These are phyloP conservation scores for Phytophthora brassicae DNA, from an alignment of 352 stramenopile genomes.

Conservation along the genomic window DNA sequence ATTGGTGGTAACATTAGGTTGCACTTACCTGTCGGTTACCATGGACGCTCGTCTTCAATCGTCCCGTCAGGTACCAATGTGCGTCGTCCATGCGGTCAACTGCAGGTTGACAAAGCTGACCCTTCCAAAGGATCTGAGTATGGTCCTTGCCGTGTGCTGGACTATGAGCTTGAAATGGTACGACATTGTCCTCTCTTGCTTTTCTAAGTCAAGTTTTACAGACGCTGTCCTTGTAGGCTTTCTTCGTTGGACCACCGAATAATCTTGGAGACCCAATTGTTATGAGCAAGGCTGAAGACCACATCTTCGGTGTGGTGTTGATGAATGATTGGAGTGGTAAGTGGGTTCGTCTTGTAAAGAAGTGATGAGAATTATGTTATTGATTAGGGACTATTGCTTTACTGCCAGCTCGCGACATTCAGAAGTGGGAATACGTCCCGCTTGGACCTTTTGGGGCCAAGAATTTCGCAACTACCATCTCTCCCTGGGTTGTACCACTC, in stretches of 20 bases:
- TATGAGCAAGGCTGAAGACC: conserved; percentile 90
- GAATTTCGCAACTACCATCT: conserved; percentile 97
- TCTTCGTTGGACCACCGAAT: conserved; percentile 93
- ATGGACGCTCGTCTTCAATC: conserved; percentile 93
- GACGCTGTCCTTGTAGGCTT: conserved; percentile 48
- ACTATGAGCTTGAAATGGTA: conserved; percentile 97
- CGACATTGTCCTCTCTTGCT: background rate
- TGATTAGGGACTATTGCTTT: background rate
- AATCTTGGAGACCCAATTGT: conserved; percentile 85
- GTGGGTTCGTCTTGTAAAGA: background rate
- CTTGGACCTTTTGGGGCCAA: conserved; percentile 96
- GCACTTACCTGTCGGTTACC: conserved; percentile 97
- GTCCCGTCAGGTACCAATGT: conserved; percentile 84
- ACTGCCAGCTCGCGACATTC: conserved; percentile 75
- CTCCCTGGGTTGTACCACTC: conserved; percentile 95
- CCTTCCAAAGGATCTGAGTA: conserved; percentile 92
- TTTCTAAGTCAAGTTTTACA: background rate
- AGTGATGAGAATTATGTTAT: background rate
- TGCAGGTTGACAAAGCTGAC: conserved; percentile 91
- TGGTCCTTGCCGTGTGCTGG: conserved; percentile 88
- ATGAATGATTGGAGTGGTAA: conserved; percentile 98
- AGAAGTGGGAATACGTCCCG: conserved; percentile 98
- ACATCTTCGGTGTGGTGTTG: conserved; percentile 97
- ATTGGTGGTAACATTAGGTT: conserved; percentile 48
- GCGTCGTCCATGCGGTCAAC: conserved; percentile 88